Evolutionary conservation across 2,329 filamentous ascomycete species (phyloP).

Genomic region (Didymella glomerata): DNA sequence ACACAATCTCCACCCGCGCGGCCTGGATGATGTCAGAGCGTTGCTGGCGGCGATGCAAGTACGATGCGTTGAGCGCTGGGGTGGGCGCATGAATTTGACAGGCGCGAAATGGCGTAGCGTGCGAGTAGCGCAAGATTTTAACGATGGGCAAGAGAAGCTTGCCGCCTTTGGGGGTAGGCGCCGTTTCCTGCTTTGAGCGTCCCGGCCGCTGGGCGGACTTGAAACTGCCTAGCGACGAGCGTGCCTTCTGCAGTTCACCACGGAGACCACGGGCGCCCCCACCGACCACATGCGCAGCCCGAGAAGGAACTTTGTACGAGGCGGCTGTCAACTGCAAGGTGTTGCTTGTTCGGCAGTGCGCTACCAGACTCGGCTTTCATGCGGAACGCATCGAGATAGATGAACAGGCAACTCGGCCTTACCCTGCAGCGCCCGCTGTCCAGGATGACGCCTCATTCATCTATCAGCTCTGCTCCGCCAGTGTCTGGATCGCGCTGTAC

Average conservation of each 20-base stretch:
- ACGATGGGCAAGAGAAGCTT: neutral
- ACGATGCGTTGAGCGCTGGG: neutral
- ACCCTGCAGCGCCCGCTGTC: neutral
- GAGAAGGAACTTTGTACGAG: neutral
- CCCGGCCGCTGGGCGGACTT: slow-evolving; percentile 9
- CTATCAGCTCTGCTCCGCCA: slow-evolving; percentile 11
- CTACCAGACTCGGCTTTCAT: slow-evolving; percentile 7
- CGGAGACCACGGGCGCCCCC: neutral
- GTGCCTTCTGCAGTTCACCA: slow-evolving; percentile 8
- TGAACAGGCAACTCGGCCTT: slow-evolving; percentile 9
- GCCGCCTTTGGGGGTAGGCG: slow-evolving; percentile 7
- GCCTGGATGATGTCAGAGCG: slow-evolving; percentile 18
- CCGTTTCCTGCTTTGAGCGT: slow-evolving; percentile 11
- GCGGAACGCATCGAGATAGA: slow-evolving; percentile 2
- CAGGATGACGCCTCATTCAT: slow-evolving; percentile 11
- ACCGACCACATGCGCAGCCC: slow-evolving; percentile 10
- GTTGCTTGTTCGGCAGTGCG: slow-evolving; percentile 8
- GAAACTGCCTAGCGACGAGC: slow-evolving; percentile 13
- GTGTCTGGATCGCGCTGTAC: slow-evolving; percentile 3
- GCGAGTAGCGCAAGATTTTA: neutral
- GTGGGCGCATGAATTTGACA: slow-evolving; percentile 17
- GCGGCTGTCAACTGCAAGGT: slow-evolving; percentile 7
- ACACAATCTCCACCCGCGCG: slow-evolving; percentile 7
- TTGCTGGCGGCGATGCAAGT: neutral
- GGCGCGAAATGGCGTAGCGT: slow-evolving; percentile 10